Base-by-base conservation (phyloP, 2,329 filamentous ascomycete genomes). In the Endocalyx cinctus region DNA sequence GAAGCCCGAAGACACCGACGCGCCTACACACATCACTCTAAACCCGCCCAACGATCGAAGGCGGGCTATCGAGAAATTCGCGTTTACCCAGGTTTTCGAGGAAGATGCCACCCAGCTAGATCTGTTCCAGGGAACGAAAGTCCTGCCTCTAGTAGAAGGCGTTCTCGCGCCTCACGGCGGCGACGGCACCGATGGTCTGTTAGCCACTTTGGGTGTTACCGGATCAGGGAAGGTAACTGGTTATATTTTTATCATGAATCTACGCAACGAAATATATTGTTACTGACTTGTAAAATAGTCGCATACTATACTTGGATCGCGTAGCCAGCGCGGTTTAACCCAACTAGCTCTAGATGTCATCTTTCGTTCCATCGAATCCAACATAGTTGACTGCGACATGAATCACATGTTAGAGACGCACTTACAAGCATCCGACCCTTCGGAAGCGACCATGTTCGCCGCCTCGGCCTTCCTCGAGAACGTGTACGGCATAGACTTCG, bases 251-350 rank as follows among this genome's bases (percentile, higher is more conserved):
- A n/a, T 17, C 15, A 4, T 26, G 14, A 12, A 32, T 23, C 6
- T 13, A 19, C 5, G 5, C 30, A 10, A 13, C 32, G 8, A 23
- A 14, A 17, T 8, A 7, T 14, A 12, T 17, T 36, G 17, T n/a
- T n/a, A 41, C 35, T 41, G 20, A 42, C 23, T 13, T 15, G 10
- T 16, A 15, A 29, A 15, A 14, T 54, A 96, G 90, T 94, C 87
- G 43, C 90, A 98, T 59, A 98, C 92, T 1, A 95, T 97, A 39
- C 75, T 98, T 12, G 92, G 92, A 35, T 94, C 87, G 10, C 83
- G 82, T 47, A 78, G 75, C 15, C 86, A 96, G 60, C 82, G 90
- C 45, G 92, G 92, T 42, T 67, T 98, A 34, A 94, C 88, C 0
- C 92, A 98, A 59, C 82, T 98, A 52, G 77, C 87, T 0, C 80